Percentiles rank a stretch among this genome's conserved stretches.
phyloP scores from a whole-genome alignment of 1,284 basidiomycete species.

The Rhizoctonia solani region DNA sequence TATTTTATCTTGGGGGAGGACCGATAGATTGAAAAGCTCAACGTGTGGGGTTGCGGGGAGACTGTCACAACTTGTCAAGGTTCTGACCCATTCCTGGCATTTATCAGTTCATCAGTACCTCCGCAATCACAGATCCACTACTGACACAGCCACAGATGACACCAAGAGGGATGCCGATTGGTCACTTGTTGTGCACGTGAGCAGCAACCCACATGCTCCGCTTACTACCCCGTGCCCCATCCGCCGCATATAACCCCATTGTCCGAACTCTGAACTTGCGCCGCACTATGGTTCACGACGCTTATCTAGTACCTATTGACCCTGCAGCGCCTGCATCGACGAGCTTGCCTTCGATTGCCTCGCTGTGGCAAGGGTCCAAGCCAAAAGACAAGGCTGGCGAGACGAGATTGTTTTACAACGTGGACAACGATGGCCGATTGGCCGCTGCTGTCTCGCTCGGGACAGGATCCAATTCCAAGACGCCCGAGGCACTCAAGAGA shows the following conservation, averaged over 20 bases:
- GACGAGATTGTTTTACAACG: conserved; percentile 61
- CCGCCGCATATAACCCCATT: background rate
- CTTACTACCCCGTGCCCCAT: conserved; percentile 30
- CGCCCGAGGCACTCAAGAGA: conserved; percentile 63
- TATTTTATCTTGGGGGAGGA: too few species aligned
- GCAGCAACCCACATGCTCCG: too few species aligned
- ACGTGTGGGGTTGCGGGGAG: too few species aligned
- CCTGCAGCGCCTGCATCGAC: conserved; percentile 45
- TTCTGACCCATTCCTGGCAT: too few species aligned
- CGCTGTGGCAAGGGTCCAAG: conserved; percentile 53
- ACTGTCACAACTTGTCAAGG: too few species aligned
- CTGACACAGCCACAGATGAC: too few species aligned
- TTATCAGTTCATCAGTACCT: too few species aligned
- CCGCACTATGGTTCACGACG: conserved; percentile 39
- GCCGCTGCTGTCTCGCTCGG: conserved; percentile 67
- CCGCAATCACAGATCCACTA: too few species aligned
- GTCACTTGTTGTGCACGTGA: too few species aligned
- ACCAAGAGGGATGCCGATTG: too few species aligned
- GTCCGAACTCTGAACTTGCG: background rate
- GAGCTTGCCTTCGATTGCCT: conserved; percentile 45
- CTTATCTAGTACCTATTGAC: conserved; percentile 53
- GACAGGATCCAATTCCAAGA: conserved; percentile 55
- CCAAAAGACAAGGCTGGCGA: conserved; percentile 64
- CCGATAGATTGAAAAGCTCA: too few species aligned
- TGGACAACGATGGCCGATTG: conserved; percentile 47